Conservation (phyloP, 352 stramenopile genomes). For the Phytophthora pistaciae region DNA sequence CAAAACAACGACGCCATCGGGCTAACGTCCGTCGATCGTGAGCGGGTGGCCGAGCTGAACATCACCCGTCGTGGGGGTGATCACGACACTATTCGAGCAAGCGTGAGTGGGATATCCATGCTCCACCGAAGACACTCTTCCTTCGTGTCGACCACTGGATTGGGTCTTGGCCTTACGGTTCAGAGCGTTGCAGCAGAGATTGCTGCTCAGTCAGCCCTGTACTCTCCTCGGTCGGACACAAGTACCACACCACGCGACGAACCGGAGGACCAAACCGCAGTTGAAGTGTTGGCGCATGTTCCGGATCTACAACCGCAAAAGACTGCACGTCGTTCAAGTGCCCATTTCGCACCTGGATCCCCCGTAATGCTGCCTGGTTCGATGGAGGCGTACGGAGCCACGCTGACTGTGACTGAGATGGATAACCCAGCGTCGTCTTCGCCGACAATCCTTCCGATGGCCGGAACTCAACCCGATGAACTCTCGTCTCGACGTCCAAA, state of each 20-base stretch:
- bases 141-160: slow-evolving; percentile 4
- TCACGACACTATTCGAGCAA: slow-evolving; percentile 25
- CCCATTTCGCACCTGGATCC: neutral
- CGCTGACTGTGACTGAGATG: neutral
- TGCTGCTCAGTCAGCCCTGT: neutral
- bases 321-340: neutral
- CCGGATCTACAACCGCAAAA: slow-evolving; percentile 1
- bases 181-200: slow-evolving; percentile 2
- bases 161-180: neutral
- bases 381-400: slow-evolving; percentile 1
- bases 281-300: slow-evolving; percentile 13
- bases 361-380: slow-evolving; percentile 8
- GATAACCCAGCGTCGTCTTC: neutral
- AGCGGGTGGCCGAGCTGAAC: slow-evolving; percentile 47
- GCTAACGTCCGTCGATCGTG: slow-evolving; percentile 54
- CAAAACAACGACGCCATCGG: slow-evolving; percentile 79
- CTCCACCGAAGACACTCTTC: slow-evolving; percentile 23
- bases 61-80: slow-evolving; percentile 17
- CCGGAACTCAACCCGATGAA: neutral
- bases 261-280: slow-evolving; percentile 12
- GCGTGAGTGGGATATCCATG: slow-evolving; percentile 32
- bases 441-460: neutral
- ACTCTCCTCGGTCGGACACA: slow-evolving; percentile 5
- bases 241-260: slow-evolving; percentile 4
- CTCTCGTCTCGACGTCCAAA: slow-evolving; percentile 16